A percentile compares a stretch with the other conserved stretches of the same genome.
phyloP scores from a whole-genome alignment of 1,284 basidiomycete genomes.

The Mycena sp. region DNA sequence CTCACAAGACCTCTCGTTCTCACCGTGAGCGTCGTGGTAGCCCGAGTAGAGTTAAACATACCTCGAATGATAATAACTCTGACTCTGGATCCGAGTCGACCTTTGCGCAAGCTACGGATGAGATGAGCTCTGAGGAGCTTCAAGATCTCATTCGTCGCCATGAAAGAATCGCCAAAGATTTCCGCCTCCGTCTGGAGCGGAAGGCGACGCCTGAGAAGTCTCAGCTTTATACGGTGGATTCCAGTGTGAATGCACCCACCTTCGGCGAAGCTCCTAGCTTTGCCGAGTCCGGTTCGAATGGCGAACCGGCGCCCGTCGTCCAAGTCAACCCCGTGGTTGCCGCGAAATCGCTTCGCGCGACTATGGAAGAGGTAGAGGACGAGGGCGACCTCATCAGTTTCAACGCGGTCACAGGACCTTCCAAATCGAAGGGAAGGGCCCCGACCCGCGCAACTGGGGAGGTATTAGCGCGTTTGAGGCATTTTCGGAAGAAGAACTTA shows the following conservation, averaged over 20 bases:
- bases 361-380: background rate
- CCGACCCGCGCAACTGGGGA: too few species aligned
- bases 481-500: background rate
- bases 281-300: background rate
- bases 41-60: too few species aligned
- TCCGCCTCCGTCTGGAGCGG: background rate
- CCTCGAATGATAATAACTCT: too few species aligned
- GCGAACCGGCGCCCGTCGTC: too few species aligned
- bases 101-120: background rate
- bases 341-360: background rate
- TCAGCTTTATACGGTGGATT: background rate
- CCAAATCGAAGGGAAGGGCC: too few species aligned
- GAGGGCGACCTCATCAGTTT: too few species aligned
- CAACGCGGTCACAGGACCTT: too few species aligned
- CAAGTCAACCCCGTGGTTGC: background rate
- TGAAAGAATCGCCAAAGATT: background rate
- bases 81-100: background rate
- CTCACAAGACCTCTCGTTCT: too few species aligned
- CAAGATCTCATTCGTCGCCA: background rate
- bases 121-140: background rate
- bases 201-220: background rate
- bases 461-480: background rate
- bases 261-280: background rate
- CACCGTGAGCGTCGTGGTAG: too few species aligned
- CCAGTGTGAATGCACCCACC: background rate